Evolutionary conservation across 2,329 filamentous ascomycete species (phyloP).

Genomic region (Fusarium citri): DNA sequence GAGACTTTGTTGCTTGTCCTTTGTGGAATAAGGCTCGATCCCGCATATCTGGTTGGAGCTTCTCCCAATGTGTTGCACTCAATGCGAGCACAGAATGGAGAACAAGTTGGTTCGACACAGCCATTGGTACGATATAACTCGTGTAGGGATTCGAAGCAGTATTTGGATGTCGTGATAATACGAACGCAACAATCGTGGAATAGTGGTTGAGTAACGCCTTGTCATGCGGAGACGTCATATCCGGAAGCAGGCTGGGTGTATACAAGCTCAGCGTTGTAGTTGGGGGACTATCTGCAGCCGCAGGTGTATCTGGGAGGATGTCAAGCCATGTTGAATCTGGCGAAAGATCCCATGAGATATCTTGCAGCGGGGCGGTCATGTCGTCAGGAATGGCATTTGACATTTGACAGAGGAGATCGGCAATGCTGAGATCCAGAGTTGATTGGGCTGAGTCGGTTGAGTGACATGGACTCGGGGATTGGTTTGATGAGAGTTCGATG

Average conservation of each 20-base stretch:
- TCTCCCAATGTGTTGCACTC: slow-evolving; percentile 13
- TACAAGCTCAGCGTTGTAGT: slow-evolving; percentile 1
- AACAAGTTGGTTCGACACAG: background rate
- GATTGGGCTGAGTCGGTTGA: background rate
- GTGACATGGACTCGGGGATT: background rate
- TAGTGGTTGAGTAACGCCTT: slow-evolving; percentile 8
- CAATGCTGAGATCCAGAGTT: slow-evolving; percentile 5
- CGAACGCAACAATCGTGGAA: slow-evolving; percentile 1
- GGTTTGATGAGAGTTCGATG: background rate
- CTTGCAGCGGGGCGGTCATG: background rate
- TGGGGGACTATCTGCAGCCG: background rate
- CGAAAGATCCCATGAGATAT: background rate
- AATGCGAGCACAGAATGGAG: slow-evolving; percentile 1
- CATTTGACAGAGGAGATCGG: slow-evolving; percentile 8
- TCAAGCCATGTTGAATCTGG: slow-evolving; percentile 4
- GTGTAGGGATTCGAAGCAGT: background rate
- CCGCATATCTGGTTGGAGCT: slow-evolving; percentile 13
- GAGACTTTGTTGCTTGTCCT: background rate
- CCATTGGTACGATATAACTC: slow-evolving; percentile 10
- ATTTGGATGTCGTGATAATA: slow-evolving; percentile 5
- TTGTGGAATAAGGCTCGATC: slow-evolving; percentile 4
- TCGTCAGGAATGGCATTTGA: background rate
- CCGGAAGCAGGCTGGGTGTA: background rate
- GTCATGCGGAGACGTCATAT: slow-evolving; percentile 10
- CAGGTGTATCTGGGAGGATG: background rate